Evolutionary conservation across 352 stramenopile species (phyloP).

Genomic region (Proteromonas lacertae): DNA sequence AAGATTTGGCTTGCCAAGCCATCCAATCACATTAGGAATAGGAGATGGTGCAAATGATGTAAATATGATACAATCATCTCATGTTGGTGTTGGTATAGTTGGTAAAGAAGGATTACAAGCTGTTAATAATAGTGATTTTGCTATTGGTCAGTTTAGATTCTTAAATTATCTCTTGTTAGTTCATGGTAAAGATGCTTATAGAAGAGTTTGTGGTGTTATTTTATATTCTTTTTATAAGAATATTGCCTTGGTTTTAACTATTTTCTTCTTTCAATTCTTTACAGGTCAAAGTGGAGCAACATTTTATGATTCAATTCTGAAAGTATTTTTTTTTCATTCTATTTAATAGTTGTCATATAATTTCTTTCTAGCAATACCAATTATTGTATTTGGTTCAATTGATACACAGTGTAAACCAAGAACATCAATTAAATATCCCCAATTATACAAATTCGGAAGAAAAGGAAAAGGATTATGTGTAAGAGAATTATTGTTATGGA

Average conservation of each 20-base stretch:
- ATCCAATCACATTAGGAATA: too few relatives aligned
- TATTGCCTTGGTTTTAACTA: slow-evolving; percentile 60
- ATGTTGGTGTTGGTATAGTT: slow-evolving; percentile 59
- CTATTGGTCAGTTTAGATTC: too few relatives aligned
- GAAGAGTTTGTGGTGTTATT: too few relatives aligned
- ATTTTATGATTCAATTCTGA: too few relatives aligned
- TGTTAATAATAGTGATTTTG: too few relatives aligned
- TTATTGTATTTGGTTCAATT: slow-evolving; percentile 10
- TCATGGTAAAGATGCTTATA: slow-evolving; percentile 64
- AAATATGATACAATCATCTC: slow-evolving; percentile 73
- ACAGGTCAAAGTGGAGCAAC: slow-evolving; percentile 6
- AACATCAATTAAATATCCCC: slow-evolving; percentile 8
- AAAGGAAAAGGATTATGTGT: slow-evolving; percentile 6
- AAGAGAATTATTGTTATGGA: neutral
- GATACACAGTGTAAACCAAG: slow-evolving; percentile 6
- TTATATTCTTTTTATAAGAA: too few relatives aligned
- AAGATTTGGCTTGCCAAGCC: slow-evolving; percentile 22
- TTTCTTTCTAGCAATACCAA: slow-evolving; percentile 11
- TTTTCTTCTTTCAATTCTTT: slow-evolving; percentile 70
- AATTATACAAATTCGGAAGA: slow-evolving; percentile 5
- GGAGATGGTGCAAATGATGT: too few relatives aligned
- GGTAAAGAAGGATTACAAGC: slow-evolving; percentile 68
- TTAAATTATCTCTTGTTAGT: slow-evolving; percentile 45
- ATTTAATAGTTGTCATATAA: slow-evolving; percentile 12
- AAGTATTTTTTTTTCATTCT: slow-evolving; percentile 5